Evolutionary conservation across 495 filamentous ascomycete species (phyloP), one percentile per base, ranked within the genome.

Genomic region (Trichoderma erinaceum): DNA sequence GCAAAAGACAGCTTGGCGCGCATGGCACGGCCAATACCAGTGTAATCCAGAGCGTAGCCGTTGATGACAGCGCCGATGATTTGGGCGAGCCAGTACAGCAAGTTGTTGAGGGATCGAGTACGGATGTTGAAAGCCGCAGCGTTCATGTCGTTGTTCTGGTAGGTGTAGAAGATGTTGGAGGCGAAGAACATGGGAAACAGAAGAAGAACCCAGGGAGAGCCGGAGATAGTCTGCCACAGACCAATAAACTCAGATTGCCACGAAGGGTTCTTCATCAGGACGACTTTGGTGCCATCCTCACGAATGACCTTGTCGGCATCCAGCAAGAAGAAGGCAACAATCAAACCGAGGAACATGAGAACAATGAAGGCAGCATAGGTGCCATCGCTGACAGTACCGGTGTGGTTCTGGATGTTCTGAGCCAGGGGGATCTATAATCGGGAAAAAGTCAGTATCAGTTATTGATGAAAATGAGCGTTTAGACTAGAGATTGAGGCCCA

Each of bases 341-440:
- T 69, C 66, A 92, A 92, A 66, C 94, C 94, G 61, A 83, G 46
- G 18, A 89, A 35, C 86, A 95, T 97, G 66, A 97, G 87, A 66
- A 97, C 86, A 63, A 97, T 85, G 83, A 98, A 96, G 63, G 88
- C 94, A 67, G 93, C 83, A 73, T 97, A 98, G 63, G 93, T 97
- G 64, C 92, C 92, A 76, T 93, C 88, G 48, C 81, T 89, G 68
- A 96, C 90, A 21, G 81, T 78, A 52, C 79, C 83, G 67, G 82
- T 81, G 5, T 72, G 83, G 63, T 79, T 78, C 77, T 93, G 80
- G 73, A 93, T 84, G 77, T 93, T 94, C 75, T 93, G 87, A 23
- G 86, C 92, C 32, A 96, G 88, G 18, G 90, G 90, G 66, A 95
- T 88, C 66, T 67, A 41, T 41, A 41, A 84, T 86, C 63, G 6